Base-by-base conservation (phyloP, 2,329 filamentous ascomycete genomes). In the Colletotrichum gloeosporioides region DNA sequence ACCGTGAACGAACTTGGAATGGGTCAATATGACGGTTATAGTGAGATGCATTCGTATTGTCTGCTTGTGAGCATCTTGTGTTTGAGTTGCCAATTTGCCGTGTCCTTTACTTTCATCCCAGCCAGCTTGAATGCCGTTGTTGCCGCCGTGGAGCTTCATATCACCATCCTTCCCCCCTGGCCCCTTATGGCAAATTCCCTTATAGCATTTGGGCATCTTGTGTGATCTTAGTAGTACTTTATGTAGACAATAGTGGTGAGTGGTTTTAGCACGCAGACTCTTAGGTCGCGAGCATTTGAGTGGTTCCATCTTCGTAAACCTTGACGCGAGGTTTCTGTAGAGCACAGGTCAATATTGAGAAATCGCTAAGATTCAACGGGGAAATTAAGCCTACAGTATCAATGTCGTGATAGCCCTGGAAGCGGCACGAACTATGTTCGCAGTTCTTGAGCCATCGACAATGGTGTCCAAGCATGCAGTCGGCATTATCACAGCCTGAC, bases 401-500 rank as follows among this genome's bases (percentile, higher is more conserved):
- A 25, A 80, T 77, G 59, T 78, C 62, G 71, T 81, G 80, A 13
- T 73, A 78, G 22, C 77, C 73, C 12, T 70, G 71, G 57, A 80
- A 81, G 29, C 77, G 78, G 67, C 80, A 81, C 10, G 55, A 64
- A 8, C 32, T 16, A 13, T 67, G 57, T 15, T 66, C 76, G 72
- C 80, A 81, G 13, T 73, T 72, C n/a, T 73, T 74, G 4, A 79
- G 77, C 71, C 71, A 78, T 25, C 73, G 73, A 69, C 80, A 81
- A 68, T 79, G 78, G 44, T 81, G 80, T 8, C 79, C 77, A 18
- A 73, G 69, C 10, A 69, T 69, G 63, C 80, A 81, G 29, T 74
- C 62, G 7, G 73, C 32, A 18, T 81, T 76, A 29, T 67, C 57
- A 69, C 80, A 81, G n/a, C 71, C 69, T 4, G 67, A 74, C 16